These are phyloP conservation scores for Huntiella savannae DNA, from an alignment of 2,329 filamentous ascomycete species.

Conservation along the genomic window DNA sequence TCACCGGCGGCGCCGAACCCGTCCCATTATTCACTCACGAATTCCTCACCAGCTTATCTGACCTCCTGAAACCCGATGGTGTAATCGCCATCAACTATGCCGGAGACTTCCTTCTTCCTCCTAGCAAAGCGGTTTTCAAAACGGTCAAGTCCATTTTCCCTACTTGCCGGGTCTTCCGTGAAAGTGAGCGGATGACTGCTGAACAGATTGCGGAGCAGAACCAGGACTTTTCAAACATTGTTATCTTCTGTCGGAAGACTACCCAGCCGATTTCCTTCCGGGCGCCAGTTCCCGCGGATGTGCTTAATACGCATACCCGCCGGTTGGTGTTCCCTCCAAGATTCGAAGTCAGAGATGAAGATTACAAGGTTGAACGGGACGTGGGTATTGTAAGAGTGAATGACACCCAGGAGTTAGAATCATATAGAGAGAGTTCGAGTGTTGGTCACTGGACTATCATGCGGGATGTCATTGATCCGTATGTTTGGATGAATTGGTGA, in stretches of 20 bases:
- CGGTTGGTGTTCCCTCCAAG: conserved; percentile 51
- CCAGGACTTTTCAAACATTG: conserved; percentile 81
- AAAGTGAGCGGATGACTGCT: conserved; percentile 37
- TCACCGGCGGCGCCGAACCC: conserved; percentile 88
- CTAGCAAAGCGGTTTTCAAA: conserved; percentile 58
- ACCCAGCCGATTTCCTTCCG: conserved; percentile 42
- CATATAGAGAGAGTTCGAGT: conserved; percentile 58
- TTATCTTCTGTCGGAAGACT: conserved; percentile 74
- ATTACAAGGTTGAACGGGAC: conserved; percentile 27
- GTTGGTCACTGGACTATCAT: conserved; percentile 83
- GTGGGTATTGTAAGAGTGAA: conserved; percentile 39
- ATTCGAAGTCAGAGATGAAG: conserved; percentile 42
- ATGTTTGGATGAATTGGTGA: conserved; percentile 79
- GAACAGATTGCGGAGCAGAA: conserved; percentile 27
- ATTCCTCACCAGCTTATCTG: conserved; percentile 53
- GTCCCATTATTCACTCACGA: conserved; percentile 71
- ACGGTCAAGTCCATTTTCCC: conserved; percentile 73
- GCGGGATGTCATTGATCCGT: conserved; percentile 58
- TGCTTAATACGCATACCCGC: conserved; percentile 51
- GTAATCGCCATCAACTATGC: conserved; percentile 94
- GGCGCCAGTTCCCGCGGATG: conserved; percentile 42
- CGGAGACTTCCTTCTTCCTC: conserved; percentile 61
- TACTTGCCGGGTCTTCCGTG: conserved; percentile 80
- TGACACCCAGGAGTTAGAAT: conserved; percentile 45
- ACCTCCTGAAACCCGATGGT: conserved; percentile 57